These are phyloP conservation scores for Saccharum spontaneum DNA, from an alignment of 176 grass and related monocot genomes.

Conservation along the genomic window DNA sequence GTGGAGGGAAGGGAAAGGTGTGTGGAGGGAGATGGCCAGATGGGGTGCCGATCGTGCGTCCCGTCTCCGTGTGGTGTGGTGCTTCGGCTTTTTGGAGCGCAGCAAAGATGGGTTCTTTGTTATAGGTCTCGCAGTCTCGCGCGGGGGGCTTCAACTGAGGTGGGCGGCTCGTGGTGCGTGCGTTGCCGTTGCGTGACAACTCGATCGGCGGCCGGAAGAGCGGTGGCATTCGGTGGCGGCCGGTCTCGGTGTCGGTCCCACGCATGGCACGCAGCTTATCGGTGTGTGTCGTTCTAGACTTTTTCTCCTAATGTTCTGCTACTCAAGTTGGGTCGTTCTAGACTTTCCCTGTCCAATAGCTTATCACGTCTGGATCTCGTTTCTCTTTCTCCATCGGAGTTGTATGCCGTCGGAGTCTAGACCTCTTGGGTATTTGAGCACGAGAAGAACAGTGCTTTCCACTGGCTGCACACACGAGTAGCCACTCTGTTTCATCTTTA, in stretches of 20 bases:
- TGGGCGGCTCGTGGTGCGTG: slow-evolving; percentile 4
- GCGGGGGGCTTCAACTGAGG: slow-evolving; percentile 30
- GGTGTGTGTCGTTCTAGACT: not conserved
- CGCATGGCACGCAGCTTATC: not conserved
- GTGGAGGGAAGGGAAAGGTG: not conserved
- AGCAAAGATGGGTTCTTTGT: not conserved
- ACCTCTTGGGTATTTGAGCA: no score
- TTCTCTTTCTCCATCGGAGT: no score
- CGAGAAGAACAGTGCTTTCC: no score
- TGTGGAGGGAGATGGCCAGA: not conserved
- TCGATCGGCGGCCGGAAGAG: not conserved
- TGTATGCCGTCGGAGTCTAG: no score
- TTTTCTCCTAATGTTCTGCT: no score
- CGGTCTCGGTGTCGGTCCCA: not conserved
- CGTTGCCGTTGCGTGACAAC: slow-evolving; percentile 29
- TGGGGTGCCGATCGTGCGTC: no score
- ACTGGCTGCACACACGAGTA: no score
- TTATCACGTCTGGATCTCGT: no score
- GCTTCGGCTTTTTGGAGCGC: not conserved
- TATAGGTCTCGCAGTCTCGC: not conserved
- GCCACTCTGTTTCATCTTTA: no score
- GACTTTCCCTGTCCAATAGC: no score
- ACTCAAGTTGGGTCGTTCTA: no score
- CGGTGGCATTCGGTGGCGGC: slow-evolving; percentile 16
- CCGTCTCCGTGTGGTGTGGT: not conserved